Evolutionary conservation across 768 basidiomycete species (phyloP).

Genomic region (Lanmaoa pseudosensibilis): DNA sequence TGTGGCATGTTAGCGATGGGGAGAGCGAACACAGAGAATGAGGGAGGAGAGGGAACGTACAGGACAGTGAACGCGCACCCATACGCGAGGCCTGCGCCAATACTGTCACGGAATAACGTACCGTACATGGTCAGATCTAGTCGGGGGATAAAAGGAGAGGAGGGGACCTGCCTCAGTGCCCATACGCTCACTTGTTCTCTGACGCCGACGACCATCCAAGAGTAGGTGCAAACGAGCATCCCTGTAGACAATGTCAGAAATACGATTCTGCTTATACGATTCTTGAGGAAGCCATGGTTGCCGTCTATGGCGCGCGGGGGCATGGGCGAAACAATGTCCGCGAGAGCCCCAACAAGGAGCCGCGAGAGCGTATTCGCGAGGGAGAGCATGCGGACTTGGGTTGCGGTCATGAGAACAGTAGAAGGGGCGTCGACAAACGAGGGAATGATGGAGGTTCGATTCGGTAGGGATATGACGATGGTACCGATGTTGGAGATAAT

Average conservation of each 20-base stretch:
- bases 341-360: conserved; percentile 64
- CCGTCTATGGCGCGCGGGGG: conserved; percentile 37
- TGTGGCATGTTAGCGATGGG: neutral
- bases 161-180: conserved; percentile 57
- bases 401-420: conserved; percentile 44
- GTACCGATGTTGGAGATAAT: conserved; percentile 81
- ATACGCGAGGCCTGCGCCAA: conserved; percentile 68
- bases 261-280: conserved; percentile 57
- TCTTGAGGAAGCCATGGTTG: conserved; percentile 37
- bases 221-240: conserved; percentile 50
- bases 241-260: conserved; percentile 55
- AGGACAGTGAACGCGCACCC: conserved; percentile 70
- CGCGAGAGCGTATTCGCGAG: conserved; percentile 71
- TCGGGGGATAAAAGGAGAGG: neutral
- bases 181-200: conserved; percentile 56
- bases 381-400: conserved; percentile 71
- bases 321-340: conserved; percentile 70
- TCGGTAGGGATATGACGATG: conserved; percentile 64
- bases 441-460: conserved; percentile 13
- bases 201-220: conserved; percentile 54
- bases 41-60: conserved; percentile 42
- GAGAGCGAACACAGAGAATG: neutral
- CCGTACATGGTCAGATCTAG: neutral
- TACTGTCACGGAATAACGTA: conserved; percentile 34
- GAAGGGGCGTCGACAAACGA: conserved; percentile 19